Conservation (phyloP, 1,284 basidiomycete species). For the Hemileia vastatrix region DNA sequence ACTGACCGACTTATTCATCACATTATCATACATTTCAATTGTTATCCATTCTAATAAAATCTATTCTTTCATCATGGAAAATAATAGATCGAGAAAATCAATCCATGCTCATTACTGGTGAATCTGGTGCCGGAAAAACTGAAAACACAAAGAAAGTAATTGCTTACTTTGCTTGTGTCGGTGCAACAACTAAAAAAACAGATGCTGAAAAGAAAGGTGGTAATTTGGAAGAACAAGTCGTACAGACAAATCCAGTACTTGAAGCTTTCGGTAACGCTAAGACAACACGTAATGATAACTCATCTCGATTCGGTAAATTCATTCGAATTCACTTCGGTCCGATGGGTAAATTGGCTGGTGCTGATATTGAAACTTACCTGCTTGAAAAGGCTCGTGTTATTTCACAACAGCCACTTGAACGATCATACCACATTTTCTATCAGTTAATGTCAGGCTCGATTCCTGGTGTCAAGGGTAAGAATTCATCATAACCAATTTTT, state of each 20-base stretch:
- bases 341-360: slow-evolving; percentile 87
- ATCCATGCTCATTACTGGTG: no score
- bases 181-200: no score
- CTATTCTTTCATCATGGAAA: no score
- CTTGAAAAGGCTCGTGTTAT: slow-evolving; percentile 95
- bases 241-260: slow-evolving; percentile 96
- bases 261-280: slow-evolving; percentile 99
- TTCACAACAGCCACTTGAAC: slow-evolving; percentile 71
- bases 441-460: slow-evolving; percentile 56
- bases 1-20: no score
- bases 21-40: no score
- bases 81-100: no score
- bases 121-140: slow-evolving; percentile 97
- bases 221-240: slow-evolving; percentile 85
- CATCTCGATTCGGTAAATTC: slow-evolving; percentile 94
- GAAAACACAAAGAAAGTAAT: slow-evolving; percentile 99
- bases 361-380: slow-evolving; percentile 98
- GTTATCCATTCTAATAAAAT: no score
- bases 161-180: slow-evolving; percentile 97
- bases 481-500: no score
- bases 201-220: no score
- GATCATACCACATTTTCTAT: slow-evolving; percentile 96
- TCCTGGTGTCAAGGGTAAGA: no score
- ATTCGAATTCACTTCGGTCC: slow-evolving; percentile 90
- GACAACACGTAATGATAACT: slow-evolving; percentile 97